Conservation (phyloP, 768 basidiomycete species). For the Suillus ampliporus region DNA sequence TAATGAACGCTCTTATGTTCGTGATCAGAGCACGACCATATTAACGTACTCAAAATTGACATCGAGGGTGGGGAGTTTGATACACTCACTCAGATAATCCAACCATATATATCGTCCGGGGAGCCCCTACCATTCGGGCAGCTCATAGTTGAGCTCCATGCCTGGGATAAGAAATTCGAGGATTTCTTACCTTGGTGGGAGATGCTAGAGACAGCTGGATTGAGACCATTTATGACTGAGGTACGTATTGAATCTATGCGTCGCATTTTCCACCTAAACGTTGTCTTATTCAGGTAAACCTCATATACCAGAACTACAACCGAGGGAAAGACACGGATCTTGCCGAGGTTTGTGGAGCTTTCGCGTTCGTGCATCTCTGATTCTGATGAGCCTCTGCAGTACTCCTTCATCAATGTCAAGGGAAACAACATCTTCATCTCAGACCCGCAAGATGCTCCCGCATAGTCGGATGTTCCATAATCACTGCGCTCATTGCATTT, state of each 20-base stretch:
- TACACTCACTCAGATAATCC: slow-evolving; percentile 45
- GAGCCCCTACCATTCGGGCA: slow-evolving; percentile 53
- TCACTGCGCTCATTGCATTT: neutral
- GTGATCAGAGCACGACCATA: slow-evolving; percentile 38
- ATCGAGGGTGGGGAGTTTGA: slow-evolving; percentile 56
- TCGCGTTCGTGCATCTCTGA: neutral
- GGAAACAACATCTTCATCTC: slow-evolving; percentile 54
- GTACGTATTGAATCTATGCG: slow-evolving; percentile 18
- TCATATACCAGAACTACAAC: slow-evolving; percentile 65
- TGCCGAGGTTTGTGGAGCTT: slow-evolving; percentile 46
- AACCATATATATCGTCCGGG: slow-evolving; percentile 40
- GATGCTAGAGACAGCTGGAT: slow-evolving; percentile 50
- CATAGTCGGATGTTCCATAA: slow-evolving; percentile 22
- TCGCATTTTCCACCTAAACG: slow-evolving; percentile 5
- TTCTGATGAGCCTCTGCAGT: slow-evolving; percentile 37
- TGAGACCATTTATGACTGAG: slow-evolving; percentile 55
- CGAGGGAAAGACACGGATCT: slow-evolving; percentile 50
- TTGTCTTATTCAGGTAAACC: slow-evolving; percentile 50
- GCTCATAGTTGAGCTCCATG: slow-evolving; percentile 52
- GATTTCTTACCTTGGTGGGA: slow-evolving; percentile 52
- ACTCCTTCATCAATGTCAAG: slow-evolving; percentile 60
- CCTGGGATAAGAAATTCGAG: slow-evolving; percentile 40
- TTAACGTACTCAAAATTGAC: slow-evolving; percentile 52
- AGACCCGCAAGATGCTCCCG: slow-evolving; percentile 21
- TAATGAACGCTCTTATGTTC: neutral